Evolutionary conservation across 495 filamentous ascomycete species (phyloP).

Genomic region (Neurospora sp.): DNA sequence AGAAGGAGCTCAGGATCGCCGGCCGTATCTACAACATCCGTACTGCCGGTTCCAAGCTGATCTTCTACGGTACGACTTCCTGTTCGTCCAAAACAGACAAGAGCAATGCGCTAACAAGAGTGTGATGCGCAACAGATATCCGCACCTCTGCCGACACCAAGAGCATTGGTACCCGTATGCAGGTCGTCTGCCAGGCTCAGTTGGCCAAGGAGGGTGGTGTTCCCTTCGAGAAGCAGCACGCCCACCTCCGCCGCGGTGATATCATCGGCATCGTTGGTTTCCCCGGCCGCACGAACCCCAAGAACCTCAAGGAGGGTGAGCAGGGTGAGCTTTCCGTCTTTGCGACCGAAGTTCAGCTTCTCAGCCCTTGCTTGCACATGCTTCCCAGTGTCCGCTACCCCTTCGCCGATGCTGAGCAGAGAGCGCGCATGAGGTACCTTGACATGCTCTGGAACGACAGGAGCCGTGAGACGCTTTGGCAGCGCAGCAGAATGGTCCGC

Average conservation of each 20-base stretch:
- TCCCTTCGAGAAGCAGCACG: slow-evolving; percentile 77
- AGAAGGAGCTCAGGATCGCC: slow-evolving; percentile 61
- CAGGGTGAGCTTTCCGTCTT: slow-evolving; percentile 92
- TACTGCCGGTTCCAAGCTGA: slow-evolving; percentile 68
- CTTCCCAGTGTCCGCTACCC: slow-evolving; percentile 87
- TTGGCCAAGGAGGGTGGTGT: slow-evolving; percentile 47
- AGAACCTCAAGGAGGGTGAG: slow-evolving; percentile 57
- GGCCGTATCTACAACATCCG: slow-evolving; percentile 88
- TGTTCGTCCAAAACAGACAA: neutral
- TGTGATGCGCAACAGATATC: slow-evolving; percentile 45
- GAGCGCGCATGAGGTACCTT: slow-evolving; percentile 83
- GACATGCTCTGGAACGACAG: slow-evolving; percentile 93
- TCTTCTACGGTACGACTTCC: slow-evolving; percentile 56
- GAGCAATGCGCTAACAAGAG: neutral
- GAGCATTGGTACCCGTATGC: slow-evolving; percentile 60
- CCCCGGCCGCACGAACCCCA: slow-evolving; percentile 80
- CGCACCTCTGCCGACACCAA: slow-evolving; percentile 41
- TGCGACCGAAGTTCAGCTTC: slow-evolving; percentile 69
- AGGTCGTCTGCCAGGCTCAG: slow-evolving; percentile 85
- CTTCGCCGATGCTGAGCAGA: slow-evolving; percentile 87
- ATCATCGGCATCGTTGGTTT: slow-evolving; percentile 82
- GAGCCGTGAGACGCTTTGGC: slow-evolving; percentile 69
- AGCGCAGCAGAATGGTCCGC: slow-evolving; percentile 71
- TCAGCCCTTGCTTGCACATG: slow-evolving; percentile 89
- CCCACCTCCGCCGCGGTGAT: slow-evolving; percentile 81